Evolutionary conservation across 2,329 filamentous ascomycete genomes (phyloP).

Genomic region (Camillea tinctor): DNA sequence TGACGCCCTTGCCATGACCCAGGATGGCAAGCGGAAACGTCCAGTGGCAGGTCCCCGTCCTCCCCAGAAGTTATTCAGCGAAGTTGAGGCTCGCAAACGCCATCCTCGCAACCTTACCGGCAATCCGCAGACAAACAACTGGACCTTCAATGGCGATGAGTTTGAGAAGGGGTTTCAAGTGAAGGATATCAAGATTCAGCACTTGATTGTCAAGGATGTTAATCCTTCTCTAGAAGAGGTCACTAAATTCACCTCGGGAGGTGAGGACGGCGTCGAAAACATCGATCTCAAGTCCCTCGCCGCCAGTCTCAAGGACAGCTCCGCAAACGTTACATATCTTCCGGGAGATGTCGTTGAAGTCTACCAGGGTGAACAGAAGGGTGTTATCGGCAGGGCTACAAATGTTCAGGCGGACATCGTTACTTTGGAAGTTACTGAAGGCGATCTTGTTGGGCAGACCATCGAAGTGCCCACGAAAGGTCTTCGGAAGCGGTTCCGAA

Average conservation of each 20-base stretch:
- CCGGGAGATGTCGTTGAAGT: conserved; percentile 97
- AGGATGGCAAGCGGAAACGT: conserved; percentile 79
- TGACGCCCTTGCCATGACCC: conserved; percentile 52
- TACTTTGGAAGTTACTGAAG: conserved; percentile 79
- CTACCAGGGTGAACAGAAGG: conserved; percentile 91
- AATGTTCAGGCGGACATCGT: conserved; percentile 92
- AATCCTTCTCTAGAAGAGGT: conserved; percentile 94
- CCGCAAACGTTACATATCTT: conserved; percentile 78
- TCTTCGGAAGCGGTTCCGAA: conserved; percentile 85
- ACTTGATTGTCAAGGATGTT: conserved; percentile 82
- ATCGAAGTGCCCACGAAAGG: conserved; percentile 93
- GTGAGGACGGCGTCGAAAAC: conserved; percentile 90
- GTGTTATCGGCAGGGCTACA: conserved; percentile 80
- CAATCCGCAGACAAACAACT: conserved; percentile 76
- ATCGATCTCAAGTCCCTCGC: conserved; percentile 89
- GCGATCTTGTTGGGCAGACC: conserved; percentile 74
- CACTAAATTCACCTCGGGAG: conserved; percentile 85
- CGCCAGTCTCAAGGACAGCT: conserved; percentile 82
- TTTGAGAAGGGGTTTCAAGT: conserved; percentile 92
- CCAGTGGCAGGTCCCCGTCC: conserved; percentile 65
- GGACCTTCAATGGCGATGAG: conserved; percentile 82
- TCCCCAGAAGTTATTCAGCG: conserved; percentile 88
- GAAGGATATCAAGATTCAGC: conserved; percentile 89
- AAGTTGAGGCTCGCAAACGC: conserved; percentile 86
- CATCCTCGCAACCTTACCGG: conserved; percentile 63